A percentile compares a stretch with the other conserved stretches of the same genome.
phyloP scores from a whole-genome alignment of 2,329 filamentous ascomycete genomes.

The Chrysosporium keratinophilum region DNA sequence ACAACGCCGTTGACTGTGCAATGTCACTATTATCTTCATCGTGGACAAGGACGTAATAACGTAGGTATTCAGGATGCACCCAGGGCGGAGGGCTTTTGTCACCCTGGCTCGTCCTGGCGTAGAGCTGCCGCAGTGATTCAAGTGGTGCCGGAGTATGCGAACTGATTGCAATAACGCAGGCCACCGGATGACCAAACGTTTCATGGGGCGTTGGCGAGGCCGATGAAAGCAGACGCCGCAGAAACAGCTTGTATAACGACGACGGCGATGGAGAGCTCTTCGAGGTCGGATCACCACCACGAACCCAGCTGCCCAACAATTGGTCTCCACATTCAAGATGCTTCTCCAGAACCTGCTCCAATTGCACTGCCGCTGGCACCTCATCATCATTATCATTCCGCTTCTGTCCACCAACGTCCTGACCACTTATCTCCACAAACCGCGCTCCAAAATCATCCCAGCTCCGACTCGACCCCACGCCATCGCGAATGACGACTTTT shows the following conservation, averaged over 20 bases:
- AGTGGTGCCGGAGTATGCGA: constrained; percentile 76
- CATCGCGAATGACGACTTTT: constrained; percentile 83
- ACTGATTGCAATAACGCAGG: constrained; percentile 88
- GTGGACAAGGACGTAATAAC: constrained; percentile 93
- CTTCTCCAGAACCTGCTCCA: constrained; percentile 69
- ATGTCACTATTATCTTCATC: constrained; percentile 96
- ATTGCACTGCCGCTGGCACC: constrained; percentile 41
- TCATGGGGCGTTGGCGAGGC: constrained; percentile 73
- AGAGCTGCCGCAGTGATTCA: constrained; percentile 73
- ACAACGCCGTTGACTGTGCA: constrained; percentile 73
- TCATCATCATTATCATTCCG: constrained; percentile 22
- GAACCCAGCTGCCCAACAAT: constrained; percentile 25
- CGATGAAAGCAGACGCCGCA: constrained; percentile 72
- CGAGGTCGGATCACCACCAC: constrained; percentile 20
- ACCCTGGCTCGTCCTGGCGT: constrained; percentile 72
- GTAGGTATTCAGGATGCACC: constrained; percentile 82
- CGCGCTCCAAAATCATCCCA: constrained; percentile 87
- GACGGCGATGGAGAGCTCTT: constrained; percentile 44
- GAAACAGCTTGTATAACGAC: constrained; percentile 74
- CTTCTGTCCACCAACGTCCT: neutral
- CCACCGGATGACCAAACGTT: constrained; percentile 88
- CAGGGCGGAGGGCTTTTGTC: constrained; percentile 65
- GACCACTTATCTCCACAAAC: constrained; percentile 58
- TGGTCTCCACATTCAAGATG: constrained; percentile 67
- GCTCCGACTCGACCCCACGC: constrained; percentile 67